These are phyloP conservation scores for Excoecaria cochinchinensis DNA, from an alignment of 345 rosid species.

Conservation along the genomic window DNA sequence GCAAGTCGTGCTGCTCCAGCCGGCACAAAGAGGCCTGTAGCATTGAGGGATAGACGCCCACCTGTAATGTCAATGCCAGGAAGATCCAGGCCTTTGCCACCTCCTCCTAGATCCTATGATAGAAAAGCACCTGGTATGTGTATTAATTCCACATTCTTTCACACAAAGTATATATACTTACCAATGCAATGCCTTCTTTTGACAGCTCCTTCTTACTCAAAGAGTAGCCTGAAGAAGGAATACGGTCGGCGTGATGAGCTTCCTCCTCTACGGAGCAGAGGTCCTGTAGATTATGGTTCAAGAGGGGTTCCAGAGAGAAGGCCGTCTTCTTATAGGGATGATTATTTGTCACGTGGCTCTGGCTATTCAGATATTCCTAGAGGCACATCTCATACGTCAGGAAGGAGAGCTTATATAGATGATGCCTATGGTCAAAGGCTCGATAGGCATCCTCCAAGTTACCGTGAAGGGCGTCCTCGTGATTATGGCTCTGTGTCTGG, in stretches of 20 bases:
- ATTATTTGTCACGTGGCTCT: constrained; percentile 66
- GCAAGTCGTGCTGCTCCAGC: constrained; percentile 53
- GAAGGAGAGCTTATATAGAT: constrained; percentile 78
- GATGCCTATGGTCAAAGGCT: constrained; percentile 75
- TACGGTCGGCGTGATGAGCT: constrained; percentile 71
- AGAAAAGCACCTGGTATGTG: constrained; percentile 79
- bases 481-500: constrained; percentile 84
- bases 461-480: constrained; percentile 73
- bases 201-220: constrained; percentile 69
- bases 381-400: constrained; percentile 57
- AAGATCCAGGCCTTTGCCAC: constrained; percentile 70
- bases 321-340: constrained; percentile 73
- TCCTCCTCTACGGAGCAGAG: constrained; percentile 83
- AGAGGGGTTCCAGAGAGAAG: constrained; percentile 76
- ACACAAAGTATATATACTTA: not conserved
- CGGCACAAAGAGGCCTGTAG: constrained; percentile 55
- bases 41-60: constrained; percentile 69
- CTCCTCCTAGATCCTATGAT: constrained; percentile 74
- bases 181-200: constrained; percentile 19
- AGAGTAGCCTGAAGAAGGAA: constrained; percentile 77
- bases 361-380: constrained; percentile 73
- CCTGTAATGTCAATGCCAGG: constrained; percentile 65
- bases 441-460: constrained; percentile 78
- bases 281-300: constrained; percentile 67
- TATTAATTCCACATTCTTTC: constrained; percentile 1